A percentile compares a stretch with the other conserved stretches of the same genome.
Evolutionary conservation across 495 filamentous ascomycete species (phyloP).

Genomic region (Trichoderma virens): DNA sequence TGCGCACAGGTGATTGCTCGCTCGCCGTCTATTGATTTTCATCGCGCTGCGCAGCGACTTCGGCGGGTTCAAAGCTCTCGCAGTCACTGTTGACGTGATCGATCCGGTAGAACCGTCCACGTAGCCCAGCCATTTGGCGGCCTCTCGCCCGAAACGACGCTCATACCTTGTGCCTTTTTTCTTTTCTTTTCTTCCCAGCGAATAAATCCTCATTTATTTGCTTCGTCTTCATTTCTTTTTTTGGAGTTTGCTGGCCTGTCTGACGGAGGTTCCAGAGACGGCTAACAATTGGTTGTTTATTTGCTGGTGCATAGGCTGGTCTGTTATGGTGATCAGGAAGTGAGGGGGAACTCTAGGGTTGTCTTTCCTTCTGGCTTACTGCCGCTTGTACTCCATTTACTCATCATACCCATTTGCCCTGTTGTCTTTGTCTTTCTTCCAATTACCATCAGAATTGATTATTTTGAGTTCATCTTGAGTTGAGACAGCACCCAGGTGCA

Average conservation of each 20-base stretch:
- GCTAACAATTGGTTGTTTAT: constrained; percentile 5
- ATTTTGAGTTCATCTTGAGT: constrained; percentile 36
- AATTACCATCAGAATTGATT: constrained; percentile 54
- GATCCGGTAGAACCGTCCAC: background rate
- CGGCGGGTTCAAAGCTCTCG: background rate
- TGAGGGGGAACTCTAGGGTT: constrained; percentile 9
- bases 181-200: background rate
- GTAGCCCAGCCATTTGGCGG: background rate
- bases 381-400: constrained; percentile 20
- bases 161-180: background rate
- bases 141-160: background rate
- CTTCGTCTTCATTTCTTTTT: background rate
- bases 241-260: constrained; percentile 1
- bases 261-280: constrained; percentile 1
- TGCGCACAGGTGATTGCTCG: background rate
- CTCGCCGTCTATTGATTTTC: background rate
- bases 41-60: background rate
- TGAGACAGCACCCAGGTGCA: constrained; percentile 21
- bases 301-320: constrained; percentile 8
- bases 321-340: constrained; percentile 9
- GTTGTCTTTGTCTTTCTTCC: constrained; percentile 29
- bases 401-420: constrained; percentile 14
- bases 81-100: background rate
- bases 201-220: background rate
- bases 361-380: constrained; percentile 2